Base-by-base conservation (phyloP, 768 basidiomycete genomes). In the Sarcomyxa edulis region DNA sequence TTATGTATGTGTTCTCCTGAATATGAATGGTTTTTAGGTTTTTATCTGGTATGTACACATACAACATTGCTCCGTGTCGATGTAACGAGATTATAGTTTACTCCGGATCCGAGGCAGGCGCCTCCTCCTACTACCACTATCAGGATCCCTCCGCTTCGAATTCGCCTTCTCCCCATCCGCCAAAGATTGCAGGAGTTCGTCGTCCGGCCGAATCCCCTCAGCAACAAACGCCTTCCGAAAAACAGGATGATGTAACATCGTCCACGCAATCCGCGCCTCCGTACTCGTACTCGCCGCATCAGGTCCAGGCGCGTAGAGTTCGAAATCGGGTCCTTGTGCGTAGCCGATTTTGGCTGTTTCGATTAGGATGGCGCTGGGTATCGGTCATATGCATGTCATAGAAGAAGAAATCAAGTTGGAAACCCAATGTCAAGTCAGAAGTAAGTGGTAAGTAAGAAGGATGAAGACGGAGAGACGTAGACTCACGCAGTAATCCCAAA, bases 401-500 rank as follows among this genome's bases (percentile, higher is more conserved):
- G n/a, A n/a, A n/a, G n/a, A n/a, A n/a, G n/a, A n/a, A n/a, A n/a
- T n/a, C n/a, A n/a, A 21, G 19, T 36, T 30, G 9, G n/a, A 27
- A 35, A 16, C 6, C 11, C 20, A 14, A n/a, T n/a, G 19, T 32
- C 23, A 23, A 30, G 14, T 20, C 12, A 19, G 22, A 39, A 1
- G 28, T 8, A 14, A 39, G 16, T 10, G 27, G 22, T 20, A 7
- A 27, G 35, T 28, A 19, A 27, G 23, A 44, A 38, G 27, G 14
- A 32, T 19, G 23, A 30, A 7, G 6, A 73, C n/a, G n/a, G 23
- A 44, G 37, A 28, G 14, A 32, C 18, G 23, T 28, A 7, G 6
- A 73, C 84, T 46, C 55, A 93, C 89, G 90, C 79, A 20, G 91
- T 95, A 7, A 95, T 60, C 6, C 91, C 91, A 48, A 80, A 88